These are phyloP conservation scores for Dispira simplex DNA, from an alignment of 192 early-diverging fungal species.

Conservation along the genomic window DNA sequence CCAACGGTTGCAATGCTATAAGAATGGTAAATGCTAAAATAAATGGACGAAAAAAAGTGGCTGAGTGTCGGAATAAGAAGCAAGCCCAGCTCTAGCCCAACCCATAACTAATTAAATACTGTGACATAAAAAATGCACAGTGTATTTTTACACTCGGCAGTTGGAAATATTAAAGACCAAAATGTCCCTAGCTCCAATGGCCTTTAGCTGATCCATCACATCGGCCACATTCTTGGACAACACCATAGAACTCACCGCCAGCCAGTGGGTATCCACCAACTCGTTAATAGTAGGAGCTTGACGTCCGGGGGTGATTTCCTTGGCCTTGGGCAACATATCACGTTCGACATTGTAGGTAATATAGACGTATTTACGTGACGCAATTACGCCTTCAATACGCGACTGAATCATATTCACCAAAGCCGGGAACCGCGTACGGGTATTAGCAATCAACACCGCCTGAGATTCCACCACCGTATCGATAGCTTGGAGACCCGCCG, in stretches of 20 bases:
- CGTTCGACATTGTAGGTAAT: conserved; percentile 83
- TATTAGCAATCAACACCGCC: conserved; percentile 81
- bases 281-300: conserved; percentile 81
- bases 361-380: conserved; percentile 74
- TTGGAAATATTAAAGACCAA: conserved; percentile 68
- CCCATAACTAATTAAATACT: too few relatives aligned
- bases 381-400: conserved; percentile 82
- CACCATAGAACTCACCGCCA: conserved; percentile 85
- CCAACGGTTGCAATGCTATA: too few relatives aligned
- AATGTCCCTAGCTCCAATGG: conserved; percentile 82
- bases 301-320: conserved; percentile 75
- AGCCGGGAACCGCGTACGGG: conserved; percentile 50
- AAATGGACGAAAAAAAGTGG: too few relatives aligned
- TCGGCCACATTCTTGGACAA: conserved; percentile 56
- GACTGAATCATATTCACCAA: conserved; percentile 64
- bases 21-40: too few relatives aligned
- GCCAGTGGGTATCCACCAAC: conserved; percentile 78
- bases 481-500: conserved; percentile 88
- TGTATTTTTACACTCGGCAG: conserved; percentile 41
- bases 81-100: too few relatives aligned
- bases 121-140: not conserved
- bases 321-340: conserved; percentile 39
- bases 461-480: conserved; percentile 68
- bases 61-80: too few relatives aligned
- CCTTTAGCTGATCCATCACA: conserved; percentile 81